Conservation (phyloP, 2,329 filamentous ascomycete species). For the Neopestalotiopsis rosae region DNA sequence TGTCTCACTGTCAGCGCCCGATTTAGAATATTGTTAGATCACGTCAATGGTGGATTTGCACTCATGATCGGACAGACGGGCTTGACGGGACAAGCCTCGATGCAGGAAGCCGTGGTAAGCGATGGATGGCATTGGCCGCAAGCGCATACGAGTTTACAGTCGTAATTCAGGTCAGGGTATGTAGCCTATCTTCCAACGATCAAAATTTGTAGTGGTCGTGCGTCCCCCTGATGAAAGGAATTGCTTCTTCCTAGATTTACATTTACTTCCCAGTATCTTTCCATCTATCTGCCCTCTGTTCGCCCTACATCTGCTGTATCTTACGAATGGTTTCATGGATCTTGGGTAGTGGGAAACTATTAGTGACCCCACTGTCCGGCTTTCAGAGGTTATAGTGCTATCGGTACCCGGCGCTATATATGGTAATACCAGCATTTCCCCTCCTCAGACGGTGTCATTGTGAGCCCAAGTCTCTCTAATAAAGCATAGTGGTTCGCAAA, state of each 20-base stretch:
- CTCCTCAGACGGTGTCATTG: background rate
- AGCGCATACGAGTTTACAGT: background rate
- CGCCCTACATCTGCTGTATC: background rate
- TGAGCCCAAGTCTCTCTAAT: background rate
- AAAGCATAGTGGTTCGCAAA: background rate
- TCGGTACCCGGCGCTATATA: background rate
- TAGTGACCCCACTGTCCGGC: background rate
- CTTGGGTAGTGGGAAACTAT: background rate
- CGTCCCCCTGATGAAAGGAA: background rate
- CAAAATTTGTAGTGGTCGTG: no score
- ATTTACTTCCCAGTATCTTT: background rate
- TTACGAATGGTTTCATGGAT: background rate
- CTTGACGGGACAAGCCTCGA: background rate
- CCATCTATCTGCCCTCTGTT: background rate
- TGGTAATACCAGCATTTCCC: background rate
- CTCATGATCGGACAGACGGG: background rate
- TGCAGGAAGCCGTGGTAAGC: background rate
- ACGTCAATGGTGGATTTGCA: background rate
- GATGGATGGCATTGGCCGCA: background rate
- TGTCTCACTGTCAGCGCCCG: constrained; percentile 11
- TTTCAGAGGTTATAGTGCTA: background rate
- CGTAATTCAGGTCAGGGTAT: no score
- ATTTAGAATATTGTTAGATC: background rate
- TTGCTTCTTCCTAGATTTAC: background rate
- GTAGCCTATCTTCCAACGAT: no score